A percentile compares a stretch with the other conserved stretches of the same genome.
These are phyloP conservation scores for Apiospora aurea DNA, from an alignment of 2,329 filamentous ascomycete species.

Conservation along the genomic window DNA sequence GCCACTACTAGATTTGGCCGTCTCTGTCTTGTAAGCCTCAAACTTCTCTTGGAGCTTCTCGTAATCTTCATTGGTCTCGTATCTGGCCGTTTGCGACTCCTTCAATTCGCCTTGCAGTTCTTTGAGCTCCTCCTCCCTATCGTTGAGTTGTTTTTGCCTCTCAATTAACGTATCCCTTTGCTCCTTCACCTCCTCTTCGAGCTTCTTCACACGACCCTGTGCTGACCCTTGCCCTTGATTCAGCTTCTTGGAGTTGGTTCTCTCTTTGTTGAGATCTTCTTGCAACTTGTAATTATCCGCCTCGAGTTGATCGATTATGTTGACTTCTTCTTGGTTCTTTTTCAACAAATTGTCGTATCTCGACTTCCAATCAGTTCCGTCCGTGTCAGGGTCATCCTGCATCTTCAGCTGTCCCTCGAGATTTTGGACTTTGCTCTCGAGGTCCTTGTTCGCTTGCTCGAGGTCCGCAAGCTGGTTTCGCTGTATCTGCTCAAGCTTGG, in stretches of 20 bases:
- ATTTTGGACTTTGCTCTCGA: too few species aligned
- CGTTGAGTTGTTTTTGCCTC: background rate
- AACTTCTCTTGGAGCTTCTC: background rate
- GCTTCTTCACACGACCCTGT: background rate
- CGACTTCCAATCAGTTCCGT: rapidly evolving
- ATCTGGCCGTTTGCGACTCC: background rate
- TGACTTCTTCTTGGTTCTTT: background rate
- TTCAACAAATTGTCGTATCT: background rate
- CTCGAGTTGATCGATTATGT: background rate
- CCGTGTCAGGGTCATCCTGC: background rate
- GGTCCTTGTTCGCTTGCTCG: background rate
- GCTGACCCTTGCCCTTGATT: background rate
- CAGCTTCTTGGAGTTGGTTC: background rate
- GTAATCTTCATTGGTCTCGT: background rate
- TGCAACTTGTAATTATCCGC: background rate
- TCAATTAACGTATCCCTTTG: too few species aligned
- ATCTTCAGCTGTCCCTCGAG: too few species aligned
- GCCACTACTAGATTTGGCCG: background rate
- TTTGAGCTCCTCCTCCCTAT: background rate
- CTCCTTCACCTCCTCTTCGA: background rate
- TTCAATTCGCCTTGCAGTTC: background rate
- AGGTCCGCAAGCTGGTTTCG: background rate
- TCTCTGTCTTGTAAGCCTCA: background rate
- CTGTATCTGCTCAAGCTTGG: too few species aligned
- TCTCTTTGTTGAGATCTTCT: background rate